Conservation (phyloP, 495 filamentous ascomycete genomes). For the Xylaria palmicola region DNA sequence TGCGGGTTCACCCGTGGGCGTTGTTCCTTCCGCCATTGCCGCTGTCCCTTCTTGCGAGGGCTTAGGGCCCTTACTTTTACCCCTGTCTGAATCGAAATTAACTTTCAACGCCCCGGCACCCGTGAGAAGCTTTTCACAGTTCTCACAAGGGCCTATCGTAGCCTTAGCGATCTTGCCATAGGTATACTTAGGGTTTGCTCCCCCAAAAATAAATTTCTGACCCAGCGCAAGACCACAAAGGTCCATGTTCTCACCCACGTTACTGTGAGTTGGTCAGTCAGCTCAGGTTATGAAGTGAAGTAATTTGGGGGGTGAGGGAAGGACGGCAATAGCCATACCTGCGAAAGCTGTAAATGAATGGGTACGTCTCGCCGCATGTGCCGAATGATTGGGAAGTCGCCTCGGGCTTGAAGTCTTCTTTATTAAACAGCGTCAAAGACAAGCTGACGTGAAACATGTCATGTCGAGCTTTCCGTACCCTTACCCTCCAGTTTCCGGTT, state of each 20-base stretch:
- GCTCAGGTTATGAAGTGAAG: background rate
- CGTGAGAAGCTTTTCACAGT: background rate
- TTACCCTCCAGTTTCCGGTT: background rate
- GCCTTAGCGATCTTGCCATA: background rate
- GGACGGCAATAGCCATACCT: background rate
- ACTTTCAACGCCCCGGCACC: background rate
- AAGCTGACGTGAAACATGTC: background rate
- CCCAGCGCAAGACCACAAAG: background rate
- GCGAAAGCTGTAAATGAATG: conserved; percentile 3
- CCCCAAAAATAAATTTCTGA: background rate
- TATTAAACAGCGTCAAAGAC: background rate
- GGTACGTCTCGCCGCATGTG: conserved; percentile 9
- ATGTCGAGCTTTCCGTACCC: background rate
- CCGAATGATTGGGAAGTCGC: background rate
- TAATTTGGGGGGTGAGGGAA: background rate
- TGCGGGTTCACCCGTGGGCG: background rate
- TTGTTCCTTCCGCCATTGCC: background rate
- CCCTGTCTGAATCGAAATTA: background rate
- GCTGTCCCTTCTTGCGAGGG: background rate
- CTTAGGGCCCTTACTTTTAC: background rate
- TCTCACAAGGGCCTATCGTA: background rate
- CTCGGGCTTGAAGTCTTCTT: too few relatives aligned
- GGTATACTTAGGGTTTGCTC: background rate
- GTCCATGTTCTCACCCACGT: background rate
- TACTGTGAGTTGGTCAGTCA: background rate